These are phyloP conservation scores for Paramecium sexaurelia DNA, from an alignment of 73 alveolate genomes.

Conservation along the genomic window DNA sequence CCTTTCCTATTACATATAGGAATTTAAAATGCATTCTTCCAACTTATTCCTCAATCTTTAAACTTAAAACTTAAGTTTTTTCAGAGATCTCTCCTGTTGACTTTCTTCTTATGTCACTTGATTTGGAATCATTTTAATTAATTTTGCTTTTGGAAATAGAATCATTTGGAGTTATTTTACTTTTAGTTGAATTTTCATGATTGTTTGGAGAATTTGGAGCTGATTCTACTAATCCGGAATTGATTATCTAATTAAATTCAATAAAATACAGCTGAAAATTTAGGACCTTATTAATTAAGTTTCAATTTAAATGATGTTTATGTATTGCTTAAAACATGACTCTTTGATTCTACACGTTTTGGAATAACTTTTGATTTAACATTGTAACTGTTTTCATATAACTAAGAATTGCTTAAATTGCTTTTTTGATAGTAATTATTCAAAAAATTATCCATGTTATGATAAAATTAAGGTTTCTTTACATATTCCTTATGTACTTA, in stretches of 20 bases:
- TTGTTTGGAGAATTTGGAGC: slow-evolving; percentile 52
- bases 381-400: slow-evolving; percentile 30
- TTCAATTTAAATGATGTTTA: slow-evolving; percentile 41
- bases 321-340: slow-evolving; percentile 20
- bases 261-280: slow-evolving; percentile 11
- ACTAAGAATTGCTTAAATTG: slow-evolving; percentile 1
- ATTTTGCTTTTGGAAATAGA: neutral
- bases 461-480: slow-evolving; percentile 47
- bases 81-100: slow-evolving; percentile 36
- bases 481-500: neutral
- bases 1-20: slow-evolving; percentile 68
- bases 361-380: slow-evolving; percentile 41
- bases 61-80: neutral
- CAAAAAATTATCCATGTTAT: slow-evolving; percentile 27
- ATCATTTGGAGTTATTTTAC: neutral
- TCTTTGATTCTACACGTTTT: slow-evolving; percentile 37
- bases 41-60: neutral
- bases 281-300: neutral
- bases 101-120: neutral
- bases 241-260: neutral
- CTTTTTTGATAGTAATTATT: slow-evolving; percentile 49
- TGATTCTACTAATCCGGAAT: slow-evolving; percentile 17
- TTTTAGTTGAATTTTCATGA: neutral
- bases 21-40: slow-evolving; percentile 50
- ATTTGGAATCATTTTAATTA: neutral